Conservation (phyloP, 129 eudicot genomes). For the Escallonia rubra region DNA sequence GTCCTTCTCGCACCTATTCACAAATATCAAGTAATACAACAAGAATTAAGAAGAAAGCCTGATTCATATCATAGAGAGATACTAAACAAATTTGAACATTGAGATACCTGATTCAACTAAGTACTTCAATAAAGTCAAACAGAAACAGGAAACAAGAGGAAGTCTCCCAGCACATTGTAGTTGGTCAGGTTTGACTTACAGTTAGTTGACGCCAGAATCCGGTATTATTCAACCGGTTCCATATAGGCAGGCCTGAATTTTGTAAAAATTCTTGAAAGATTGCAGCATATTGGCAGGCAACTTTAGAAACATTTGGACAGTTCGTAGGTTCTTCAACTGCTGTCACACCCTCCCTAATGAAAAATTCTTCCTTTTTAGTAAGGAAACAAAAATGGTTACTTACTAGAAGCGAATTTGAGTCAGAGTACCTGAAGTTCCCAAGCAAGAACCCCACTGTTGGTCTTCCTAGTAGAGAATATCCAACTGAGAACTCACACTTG, state of each 20-base stretch:
- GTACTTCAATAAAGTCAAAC: not conserved
- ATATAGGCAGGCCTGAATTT: conserved; percentile 58
- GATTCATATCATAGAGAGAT: not conserved
- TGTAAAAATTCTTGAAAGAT: conserved; percentile 75
- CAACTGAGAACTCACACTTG: conserved; percentile 93
- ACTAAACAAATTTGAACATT: not conserved
- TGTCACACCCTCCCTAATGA: conserved; percentile 87
- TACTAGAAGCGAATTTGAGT: not conserved
- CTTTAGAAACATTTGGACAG: conserved; percentile 75
- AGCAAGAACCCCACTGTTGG: conserved; percentile 83
- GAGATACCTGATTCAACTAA: not conserved
- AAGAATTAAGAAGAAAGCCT: too few relatives aligned
- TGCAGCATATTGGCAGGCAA: conserved; percentile 68
- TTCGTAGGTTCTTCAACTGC: conserved; percentile 86
- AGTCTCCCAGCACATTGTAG: not conserved
- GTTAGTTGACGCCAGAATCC: conserved; percentile 99
- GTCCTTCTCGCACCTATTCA: conserved; percentile 83
- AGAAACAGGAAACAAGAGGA: not conserved
- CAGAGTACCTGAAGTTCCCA: conserved; percentile 83
- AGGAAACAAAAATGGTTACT: not conserved
- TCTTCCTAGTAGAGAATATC: conserved; percentile 70
- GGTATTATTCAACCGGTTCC: conserved; percentile 83
- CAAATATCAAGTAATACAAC: not conserved
- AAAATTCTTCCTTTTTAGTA: not conserved
- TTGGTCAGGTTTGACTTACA: conserved; percentile 34